Conservation (phyloP, 2,329 filamentous ascomycete species). For the Penicillium digitatum region DNA sequence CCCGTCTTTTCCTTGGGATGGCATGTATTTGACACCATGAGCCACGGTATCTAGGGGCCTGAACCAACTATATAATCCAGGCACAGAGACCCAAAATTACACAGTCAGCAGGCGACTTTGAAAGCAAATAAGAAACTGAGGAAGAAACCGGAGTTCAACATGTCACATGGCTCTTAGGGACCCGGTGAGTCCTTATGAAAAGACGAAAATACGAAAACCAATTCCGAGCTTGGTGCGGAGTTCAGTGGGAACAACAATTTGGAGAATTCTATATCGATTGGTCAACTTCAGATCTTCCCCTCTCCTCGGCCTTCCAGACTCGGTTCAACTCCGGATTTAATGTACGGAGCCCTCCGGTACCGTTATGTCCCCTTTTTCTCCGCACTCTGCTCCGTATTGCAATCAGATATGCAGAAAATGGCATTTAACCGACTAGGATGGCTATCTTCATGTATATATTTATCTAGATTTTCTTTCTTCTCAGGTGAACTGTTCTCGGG, state of each 20-base stretch:
- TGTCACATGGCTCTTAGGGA: conserved; percentile 10
- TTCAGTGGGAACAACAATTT: conserved; percentile 6
- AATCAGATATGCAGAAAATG: background rate
- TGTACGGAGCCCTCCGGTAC: background rate
- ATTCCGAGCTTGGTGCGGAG: conserved; percentile 22
- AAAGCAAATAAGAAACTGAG: conserved; percentile 13
- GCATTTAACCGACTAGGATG: background rate
- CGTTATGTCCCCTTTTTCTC: conserved; percentile 1
- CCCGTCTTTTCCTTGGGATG: background rate
- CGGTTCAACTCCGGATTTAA: conserved; percentile 20
- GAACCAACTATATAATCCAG: background rate
- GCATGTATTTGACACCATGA: conserved; percentile 13
- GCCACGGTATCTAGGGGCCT: conserved; percentile 4
- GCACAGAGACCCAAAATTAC: background rate
- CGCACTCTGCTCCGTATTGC: background rate
- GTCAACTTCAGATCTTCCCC: conserved; percentile 1
- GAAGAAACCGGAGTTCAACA: conserved; percentile 20
- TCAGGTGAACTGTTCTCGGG: background rate
- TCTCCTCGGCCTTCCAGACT: conserved; percentile 2
- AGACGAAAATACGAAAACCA: background rate
- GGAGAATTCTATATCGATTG: conserved; percentile 13
- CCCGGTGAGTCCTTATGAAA: background rate
- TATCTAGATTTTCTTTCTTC: background rate
- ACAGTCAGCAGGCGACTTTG: conserved; percentile 14
- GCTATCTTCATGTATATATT: background rate